A percentile compares a stretch with the other conserved stretches of the same genome.
Conservation (phyloP, 768 basidiomycete species). For the Russula compacta region DNA sequence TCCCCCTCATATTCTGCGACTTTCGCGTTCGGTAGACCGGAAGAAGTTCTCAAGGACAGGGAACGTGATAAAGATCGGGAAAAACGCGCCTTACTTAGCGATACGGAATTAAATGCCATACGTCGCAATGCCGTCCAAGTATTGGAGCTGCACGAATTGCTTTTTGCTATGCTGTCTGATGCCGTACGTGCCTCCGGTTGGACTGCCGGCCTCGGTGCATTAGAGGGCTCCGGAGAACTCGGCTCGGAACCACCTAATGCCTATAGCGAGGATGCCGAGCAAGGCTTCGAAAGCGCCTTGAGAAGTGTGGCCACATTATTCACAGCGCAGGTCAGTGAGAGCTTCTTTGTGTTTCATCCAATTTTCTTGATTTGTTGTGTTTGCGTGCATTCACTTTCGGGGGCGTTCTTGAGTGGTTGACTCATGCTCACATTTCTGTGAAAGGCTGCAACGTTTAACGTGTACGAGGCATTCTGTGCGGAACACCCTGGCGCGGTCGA, state of each 20-base stretch:
- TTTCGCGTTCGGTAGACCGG: slow-evolving; percentile 5
- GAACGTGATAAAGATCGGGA: slow-evolving; percentile 23
- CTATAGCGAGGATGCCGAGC: slow-evolving; percentile 5
- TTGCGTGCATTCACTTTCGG: not conserved
- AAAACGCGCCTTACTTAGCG: slow-evolving; percentile 45
- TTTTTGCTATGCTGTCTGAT: slow-evolving; percentile 45
- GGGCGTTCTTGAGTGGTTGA: not conserved
- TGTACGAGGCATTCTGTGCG: slow-evolving; percentile 83
- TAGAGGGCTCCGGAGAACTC: not conserved
- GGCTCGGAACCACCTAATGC: not conserved
- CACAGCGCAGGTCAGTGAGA: slow-evolving; percentile 9
- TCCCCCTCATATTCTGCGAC: slow-evolving; percentile 25
- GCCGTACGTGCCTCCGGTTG: slow-evolving; percentile 47
- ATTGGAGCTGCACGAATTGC: slow-evolving; percentile 57
- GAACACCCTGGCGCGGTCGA: slow-evolving; percentile 78
- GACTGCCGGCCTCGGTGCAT: slow-evolving; percentile 18
- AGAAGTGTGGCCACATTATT: slow-evolving; percentile 7
- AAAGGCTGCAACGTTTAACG: slow-evolving; percentile 64
- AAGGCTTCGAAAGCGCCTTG: slow-evolving; percentile 8
- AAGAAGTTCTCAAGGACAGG: slow-evolving; percentile 2
- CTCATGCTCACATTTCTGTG: slow-evolving; percentile 9
- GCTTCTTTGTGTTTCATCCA: not conserved
- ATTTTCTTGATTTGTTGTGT: not conserved
- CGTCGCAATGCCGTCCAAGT: slow-evolving; percentile 63
- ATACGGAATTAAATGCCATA: slow-evolving; percentile 47